These are phyloP conservation scores for Closterium sp. DNA, from an alignment of 139 green algal genomes.

Conservation along the genomic window DNA sequence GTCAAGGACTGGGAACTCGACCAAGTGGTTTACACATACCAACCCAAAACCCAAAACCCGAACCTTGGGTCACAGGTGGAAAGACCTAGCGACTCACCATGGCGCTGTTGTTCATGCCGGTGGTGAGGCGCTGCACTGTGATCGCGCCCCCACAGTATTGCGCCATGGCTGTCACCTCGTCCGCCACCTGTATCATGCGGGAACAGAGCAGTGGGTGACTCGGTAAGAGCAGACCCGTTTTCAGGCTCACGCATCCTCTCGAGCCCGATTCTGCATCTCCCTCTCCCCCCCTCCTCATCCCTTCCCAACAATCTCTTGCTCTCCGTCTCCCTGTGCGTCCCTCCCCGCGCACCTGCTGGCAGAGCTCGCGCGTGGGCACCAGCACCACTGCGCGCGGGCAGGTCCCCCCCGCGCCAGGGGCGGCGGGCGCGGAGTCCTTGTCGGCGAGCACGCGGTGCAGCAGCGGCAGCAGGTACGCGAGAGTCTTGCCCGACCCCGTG, in stretches of 20 bases:
- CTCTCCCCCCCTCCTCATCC: neutral
- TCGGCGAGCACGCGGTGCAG: slow-evolving; percentile 46
- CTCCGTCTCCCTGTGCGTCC: neutral
- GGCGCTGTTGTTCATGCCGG: neutral
- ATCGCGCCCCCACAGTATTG: slow-evolving; percentile 47
- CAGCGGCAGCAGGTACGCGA: slow-evolving; percentile 58
- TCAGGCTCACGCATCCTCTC: neutral
- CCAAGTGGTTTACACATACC: no score
- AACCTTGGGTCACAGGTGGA: no score
- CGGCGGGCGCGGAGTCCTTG: neutral
- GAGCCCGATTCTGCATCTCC: neutral
- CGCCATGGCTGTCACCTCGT: slow-evolving; percentile 54
- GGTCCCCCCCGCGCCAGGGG: neutral
- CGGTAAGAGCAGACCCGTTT: neutral
- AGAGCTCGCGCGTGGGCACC: slow-evolving; percentile 91
- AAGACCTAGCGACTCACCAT: neutral
- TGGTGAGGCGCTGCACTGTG: slow-evolving; percentile 17
- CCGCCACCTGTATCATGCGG: slow-evolving; percentile 42
- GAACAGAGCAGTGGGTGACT: neutral
- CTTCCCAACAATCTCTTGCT: neutral
- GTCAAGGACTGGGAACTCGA: no score
- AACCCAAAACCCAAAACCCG: no score
- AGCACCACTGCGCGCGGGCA: slow-evolving; percentile 62
- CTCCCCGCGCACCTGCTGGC: slow-evolving; percentile 68
- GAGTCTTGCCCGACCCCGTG: slow-evolving; percentile 57